phyloP scores from a whole-genome alignment of 306 rosid genomes.

The Castanospermum australe region DNA sequence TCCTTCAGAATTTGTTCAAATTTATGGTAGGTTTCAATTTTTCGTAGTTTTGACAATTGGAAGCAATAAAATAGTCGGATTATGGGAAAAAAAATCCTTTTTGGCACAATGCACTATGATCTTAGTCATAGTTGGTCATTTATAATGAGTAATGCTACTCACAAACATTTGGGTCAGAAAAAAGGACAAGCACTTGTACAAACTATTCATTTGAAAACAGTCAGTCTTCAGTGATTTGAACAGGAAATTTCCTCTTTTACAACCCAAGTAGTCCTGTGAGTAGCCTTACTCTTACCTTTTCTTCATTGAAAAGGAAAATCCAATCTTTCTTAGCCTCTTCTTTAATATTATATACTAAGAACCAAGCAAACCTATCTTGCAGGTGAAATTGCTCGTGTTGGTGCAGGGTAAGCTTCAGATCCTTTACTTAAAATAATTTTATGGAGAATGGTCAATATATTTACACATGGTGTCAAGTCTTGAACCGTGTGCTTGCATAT shows the following conservation, averaged over 20 bases:
- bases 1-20: constrained; percentile 53
- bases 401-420: constrained; percentile 70
- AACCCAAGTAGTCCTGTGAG: not conserved
- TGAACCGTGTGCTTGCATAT: not conserved
- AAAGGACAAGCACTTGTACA: not conserved
- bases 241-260: not conserved
- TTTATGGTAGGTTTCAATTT: constrained; percentile 58
- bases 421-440: constrained; percentile 10
- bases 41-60: not conserved
- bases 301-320: not conserved
- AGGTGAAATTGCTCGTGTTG: constrained; percentile 87
- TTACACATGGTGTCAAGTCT: not conserved
- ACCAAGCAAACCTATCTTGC: constrained; percentile 23
- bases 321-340: not conserved
- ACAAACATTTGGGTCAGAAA: not conserved
- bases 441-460: not conserved
- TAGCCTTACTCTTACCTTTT: not conserved
- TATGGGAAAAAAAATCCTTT: not conserved
- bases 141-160: not conserved
- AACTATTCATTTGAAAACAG: not conserved
- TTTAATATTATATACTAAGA: not conserved
- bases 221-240: not conserved
- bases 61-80: not conserved
- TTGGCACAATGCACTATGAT: not conserved
- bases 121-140: not conserved